Evolutionary conservation across 371 early-diverging fungal genomes (phyloP).

Genomic region (Rhizopus stolonifer): DNA sequence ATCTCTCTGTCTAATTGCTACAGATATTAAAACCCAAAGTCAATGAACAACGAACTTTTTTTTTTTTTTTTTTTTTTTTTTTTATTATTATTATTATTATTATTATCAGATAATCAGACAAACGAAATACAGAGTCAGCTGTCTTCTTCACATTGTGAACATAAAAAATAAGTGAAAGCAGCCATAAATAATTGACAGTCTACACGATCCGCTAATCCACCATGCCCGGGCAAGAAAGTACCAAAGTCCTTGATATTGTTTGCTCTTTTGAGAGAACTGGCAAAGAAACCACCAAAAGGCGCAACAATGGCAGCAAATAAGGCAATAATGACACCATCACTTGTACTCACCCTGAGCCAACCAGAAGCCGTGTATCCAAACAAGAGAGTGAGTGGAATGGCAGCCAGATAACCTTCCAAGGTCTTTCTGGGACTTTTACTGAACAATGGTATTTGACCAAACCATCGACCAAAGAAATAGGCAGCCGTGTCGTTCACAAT

Average conservation of each 20-base stretch:
- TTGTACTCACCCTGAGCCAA: neutral
- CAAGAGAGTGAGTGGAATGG: conserved; percentile 18
- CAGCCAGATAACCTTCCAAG: conserved; percentile 33
- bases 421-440: conserved; percentile 34
- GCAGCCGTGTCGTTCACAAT: conserved; percentile 33
- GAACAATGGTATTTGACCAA: conserved; percentile 16
- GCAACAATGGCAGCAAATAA: conserved; percentile 23
- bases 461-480: conserved; percentile 21
- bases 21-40: too few relatives aligned
- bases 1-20: too few relatives aligned
- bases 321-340: conserved; percentile 15
- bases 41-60: too few relatives aligned
- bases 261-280: conserved; percentile 35
- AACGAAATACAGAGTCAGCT: neutral
- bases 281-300: conserved; percentile 32
- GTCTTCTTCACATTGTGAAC: neutral
- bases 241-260: conserved; percentile 31
- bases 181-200: conserved; percentile 38
- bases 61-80: conserved; percentile 1
- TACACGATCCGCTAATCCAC: conserved; percentile 31
- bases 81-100: neutral
- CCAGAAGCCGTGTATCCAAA: conserved; percentile 3
- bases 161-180: conserved; percentile 26
- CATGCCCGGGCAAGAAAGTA: conserved; percentile 31
- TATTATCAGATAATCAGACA: neutral